A percentile compares a stretch with the other conserved stretches of the same genome.
Conservation (phyloP, 2,329 filamentous ascomycete species). For the Nigrospora oryzae region DNA sequence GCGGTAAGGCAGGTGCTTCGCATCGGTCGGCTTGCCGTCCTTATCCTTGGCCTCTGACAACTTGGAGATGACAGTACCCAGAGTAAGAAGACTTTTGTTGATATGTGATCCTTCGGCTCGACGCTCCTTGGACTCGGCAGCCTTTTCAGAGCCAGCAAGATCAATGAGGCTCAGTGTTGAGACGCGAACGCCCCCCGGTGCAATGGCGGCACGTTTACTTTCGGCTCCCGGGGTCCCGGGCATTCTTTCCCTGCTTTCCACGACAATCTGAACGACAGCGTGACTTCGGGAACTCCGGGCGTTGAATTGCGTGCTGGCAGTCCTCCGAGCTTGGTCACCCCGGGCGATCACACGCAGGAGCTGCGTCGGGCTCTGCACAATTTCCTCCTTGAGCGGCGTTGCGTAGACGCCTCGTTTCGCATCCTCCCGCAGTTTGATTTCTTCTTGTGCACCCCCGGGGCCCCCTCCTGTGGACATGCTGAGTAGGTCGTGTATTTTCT, state of each 20-base stretch:
- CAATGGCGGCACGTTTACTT: constrained; percentile 59
- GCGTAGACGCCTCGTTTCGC: constrained; percentile 95
- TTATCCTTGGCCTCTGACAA: constrained; percentile 88
- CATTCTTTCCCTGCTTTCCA: constrained; percentile 86
- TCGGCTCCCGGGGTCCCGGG: constrained; percentile 45
- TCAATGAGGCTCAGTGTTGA: constrained; percentile 95
- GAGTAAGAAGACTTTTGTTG: constrained; percentile 92
- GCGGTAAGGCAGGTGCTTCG: constrained; percentile 88
- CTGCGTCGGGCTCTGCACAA: constrained; percentile 95
- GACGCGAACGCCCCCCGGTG: constrained; percentile 85
- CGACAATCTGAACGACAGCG: constrained; percentile 96
- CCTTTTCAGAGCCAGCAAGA: constrained; percentile 90
- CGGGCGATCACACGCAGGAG: constrained; percentile 88
- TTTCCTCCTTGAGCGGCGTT: constrained; percentile 92
- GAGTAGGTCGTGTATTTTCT: constrained; percentile 89
- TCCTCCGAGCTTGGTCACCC: constrained; percentile 82
- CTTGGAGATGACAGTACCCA: constrained; percentile 90
- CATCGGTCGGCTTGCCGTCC: constrained; percentile 72
- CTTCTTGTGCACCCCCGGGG: constrained; percentile 60
- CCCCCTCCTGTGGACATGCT: constrained; percentile 59
- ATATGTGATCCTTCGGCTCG: constrained; percentile 94
- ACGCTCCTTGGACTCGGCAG: constrained; percentile 89
- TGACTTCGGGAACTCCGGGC: constrained; percentile 94
- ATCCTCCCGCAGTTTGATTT: constrained; percentile 95
- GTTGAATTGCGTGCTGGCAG: constrained; percentile 95